Conservation (phyloP, 2,329 filamentous ascomycete genomes). For the Phyllosticta citribraziliensis region DNA sequence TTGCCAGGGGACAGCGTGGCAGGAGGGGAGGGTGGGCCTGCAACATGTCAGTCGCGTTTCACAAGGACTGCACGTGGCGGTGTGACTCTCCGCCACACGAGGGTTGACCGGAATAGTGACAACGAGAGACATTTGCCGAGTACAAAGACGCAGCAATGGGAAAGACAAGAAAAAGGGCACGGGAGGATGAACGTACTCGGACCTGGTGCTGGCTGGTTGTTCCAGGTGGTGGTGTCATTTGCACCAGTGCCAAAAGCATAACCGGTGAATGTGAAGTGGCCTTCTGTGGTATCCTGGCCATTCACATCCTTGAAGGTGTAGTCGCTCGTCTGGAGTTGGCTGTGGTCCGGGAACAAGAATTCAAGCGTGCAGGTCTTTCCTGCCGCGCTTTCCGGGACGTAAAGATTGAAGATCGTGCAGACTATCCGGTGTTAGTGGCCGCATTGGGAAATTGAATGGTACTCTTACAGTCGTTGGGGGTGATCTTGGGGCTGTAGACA, state of each 20-base stretch:
- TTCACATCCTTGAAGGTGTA: constrained; percentile 11
- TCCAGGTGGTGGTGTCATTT: constrained; percentile 14
- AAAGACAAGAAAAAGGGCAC: neutral
- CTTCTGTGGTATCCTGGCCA: neutral
- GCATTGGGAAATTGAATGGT: neutral
- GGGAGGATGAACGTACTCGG: constrained; percentile 10
- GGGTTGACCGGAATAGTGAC: neutral
- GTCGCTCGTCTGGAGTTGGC: constrained; percentile 12
- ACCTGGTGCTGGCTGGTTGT: constrained; percentile 15
- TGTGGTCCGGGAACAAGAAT: constrained; percentile 12
- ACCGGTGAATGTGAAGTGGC: constrained; percentile 16
- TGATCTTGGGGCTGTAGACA: constrained; percentile 13
- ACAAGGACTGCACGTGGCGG: neutral
- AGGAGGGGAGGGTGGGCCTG: constrained; percentile 14
- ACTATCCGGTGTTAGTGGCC: neutral
- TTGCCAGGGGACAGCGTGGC: constrained; percentile 14
- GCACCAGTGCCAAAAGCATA: constrained; percentile 14
- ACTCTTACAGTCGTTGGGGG: constrained; percentile 10
- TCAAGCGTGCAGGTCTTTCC: constrained; percentile 15
- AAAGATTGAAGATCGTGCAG: constrained; percentile 17
- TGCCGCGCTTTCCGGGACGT: constrained; percentile 13
- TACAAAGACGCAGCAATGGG: neutral
- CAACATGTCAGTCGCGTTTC: neutral
- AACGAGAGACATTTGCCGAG: neutral
- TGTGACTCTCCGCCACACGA: neutral